Conservation (phyloP, 768 basidiomycete genomes). For the Pisolithus marmoratus region DNA sequence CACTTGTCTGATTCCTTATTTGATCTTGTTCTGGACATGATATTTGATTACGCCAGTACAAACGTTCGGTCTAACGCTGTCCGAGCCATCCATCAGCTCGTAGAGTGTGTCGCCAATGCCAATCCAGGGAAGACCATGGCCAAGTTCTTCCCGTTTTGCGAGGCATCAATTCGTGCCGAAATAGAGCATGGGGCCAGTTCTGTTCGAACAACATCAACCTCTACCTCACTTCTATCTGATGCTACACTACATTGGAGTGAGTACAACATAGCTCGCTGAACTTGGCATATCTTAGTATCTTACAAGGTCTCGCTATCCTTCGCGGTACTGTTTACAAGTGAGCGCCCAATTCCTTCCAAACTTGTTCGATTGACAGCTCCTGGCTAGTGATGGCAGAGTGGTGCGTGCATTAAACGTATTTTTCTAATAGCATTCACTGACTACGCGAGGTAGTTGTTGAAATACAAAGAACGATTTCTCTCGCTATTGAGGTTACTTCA, state of each 20-base stretch:
- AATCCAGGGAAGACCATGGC: slow-evolving; percentile 70
- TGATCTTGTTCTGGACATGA: slow-evolving; percentile 77
- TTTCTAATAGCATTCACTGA: slow-evolving; percentile 3
- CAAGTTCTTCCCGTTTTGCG: slow-evolving; percentile 76
- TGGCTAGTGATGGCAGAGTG: slow-evolving; percentile 50
- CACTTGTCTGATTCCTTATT: slow-evolving; percentile 64
- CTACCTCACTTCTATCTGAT: slow-evolving; percentile 71
- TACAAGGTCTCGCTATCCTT: slow-evolving; percentile 70
- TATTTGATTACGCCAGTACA: slow-evolving; percentile 82
- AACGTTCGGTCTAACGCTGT: slow-evolving; percentile 91
- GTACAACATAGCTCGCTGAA: slow-evolving; percentile 15
- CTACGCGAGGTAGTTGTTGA: slow-evolving; percentile 49
- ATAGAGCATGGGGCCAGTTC: slow-evolving; percentile 88
- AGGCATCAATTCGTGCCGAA: slow-evolving; percentile 74
- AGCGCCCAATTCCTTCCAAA: not conserved
- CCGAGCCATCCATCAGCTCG: slow-evolving; percentile 81
- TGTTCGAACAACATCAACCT: slow-evolving; percentile 70
- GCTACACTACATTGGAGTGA: slow-evolving; percentile 92
- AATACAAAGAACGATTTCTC: slow-evolving; percentile 61
- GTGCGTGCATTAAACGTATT: not conserved
- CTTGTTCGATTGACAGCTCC: slow-evolving; percentile 32
- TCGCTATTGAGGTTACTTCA: slow-evolving; percentile 58
- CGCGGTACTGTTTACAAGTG: slow-evolving; percentile 38
- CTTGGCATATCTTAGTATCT: not conserved
- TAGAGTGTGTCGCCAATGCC: slow-evolving; percentile 77